Evolutionary conservation across 306 rosid genomes (phyloP), one percentile per base, ranked within the genome.

Genomic region (Trifolium dubium): DNA sequence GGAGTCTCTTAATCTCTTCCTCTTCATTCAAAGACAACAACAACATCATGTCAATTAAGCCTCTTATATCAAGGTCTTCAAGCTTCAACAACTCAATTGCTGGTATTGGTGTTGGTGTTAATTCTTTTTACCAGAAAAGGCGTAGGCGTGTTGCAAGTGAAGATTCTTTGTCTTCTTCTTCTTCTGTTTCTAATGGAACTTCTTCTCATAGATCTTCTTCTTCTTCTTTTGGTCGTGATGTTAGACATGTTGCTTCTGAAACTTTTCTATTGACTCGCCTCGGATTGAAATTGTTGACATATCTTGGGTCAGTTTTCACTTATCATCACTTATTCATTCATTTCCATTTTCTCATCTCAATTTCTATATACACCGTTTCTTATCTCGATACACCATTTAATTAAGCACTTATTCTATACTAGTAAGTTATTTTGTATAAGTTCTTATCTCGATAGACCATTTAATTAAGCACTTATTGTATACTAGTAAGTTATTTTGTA

Each of bases 71-170:
- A 2, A 80, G 84, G 74, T 55, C 86, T 3, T 81, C 88, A 2
- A 92, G 98, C 82, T 81, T 75, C 76, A 32, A 77, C 23, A 23
- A 30, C 68, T 34, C 79, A 7, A 8, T 17, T 2, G 14, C 23
- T 17, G 34, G 40, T 59, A 18, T 56, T 39, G 55, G 54, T 62
- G 49, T 0, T 43, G 49, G 51, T 39, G 32, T 69, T 44, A 50
- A 55, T 62, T 69, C 28, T 61, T 30, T 15, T 37, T 19, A 83
- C 66, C 93, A 85, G 79, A 82, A 93, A 58, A 51, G 92, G 43
- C 90, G 98, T 9, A 85, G 98, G 10, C 88, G 97, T 50, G 71
- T 59, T 37, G 79, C 84, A 6, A 92, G 97, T 47, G 90, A 84
- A 0, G 86, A 83, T 19, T 87, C 92, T 9, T 60, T 92, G 10